These are phyloP conservation scores for Phlebiopsis flavidoalba DNA, from an alignment of 768 basidiomycete genomes.

Conservation along the genomic window DNA sequence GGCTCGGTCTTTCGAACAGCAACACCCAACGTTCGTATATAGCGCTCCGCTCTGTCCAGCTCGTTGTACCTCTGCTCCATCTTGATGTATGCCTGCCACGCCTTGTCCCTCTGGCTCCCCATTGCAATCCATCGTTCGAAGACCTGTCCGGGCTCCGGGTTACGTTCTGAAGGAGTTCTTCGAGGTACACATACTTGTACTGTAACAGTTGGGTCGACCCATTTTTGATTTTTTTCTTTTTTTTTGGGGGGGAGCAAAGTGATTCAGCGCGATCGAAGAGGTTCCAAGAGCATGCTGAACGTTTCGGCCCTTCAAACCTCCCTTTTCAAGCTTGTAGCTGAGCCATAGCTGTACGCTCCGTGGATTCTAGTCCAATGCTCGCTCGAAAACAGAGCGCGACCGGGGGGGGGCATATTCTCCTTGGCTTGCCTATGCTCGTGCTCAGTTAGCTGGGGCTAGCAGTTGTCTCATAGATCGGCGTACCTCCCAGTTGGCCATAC, in stretches of 20 bases:
- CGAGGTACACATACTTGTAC: slow-evolving; percentile 99
- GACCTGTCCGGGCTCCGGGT: slow-evolving; percentile 93
- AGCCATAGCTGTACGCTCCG: slow-evolving; percentile 90
- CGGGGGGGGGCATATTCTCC: slow-evolving; percentile 95
- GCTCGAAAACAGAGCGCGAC: slow-evolving; percentile 92
- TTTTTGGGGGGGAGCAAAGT: slow-evolving; percentile 96
- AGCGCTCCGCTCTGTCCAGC: slow-evolving; percentile 82
- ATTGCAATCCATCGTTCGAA: slow-evolving; percentile 99
- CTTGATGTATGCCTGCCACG: slow-evolving; percentile 99
- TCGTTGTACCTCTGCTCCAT: slow-evolving; percentile 93
- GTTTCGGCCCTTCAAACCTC: slow-evolving; percentile 96
- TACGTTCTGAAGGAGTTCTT: slow-evolving; percentile 94
- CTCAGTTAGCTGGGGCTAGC: not conserved
- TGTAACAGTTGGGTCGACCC: slow-evolving; percentile 96
- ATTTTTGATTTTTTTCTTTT: no score
- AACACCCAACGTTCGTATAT: slow-evolving; percentile 43
- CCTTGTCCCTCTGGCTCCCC: slow-evolving; percentile 98
- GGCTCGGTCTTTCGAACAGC: slow-evolving; percentile 65
- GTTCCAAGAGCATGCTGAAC: slow-evolving; percentile 96
- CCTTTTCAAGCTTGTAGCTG: slow-evolving; percentile 92
- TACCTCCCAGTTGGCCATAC: slow-evolving; percentile 85
- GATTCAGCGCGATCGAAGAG: slow-evolving; percentile 95
- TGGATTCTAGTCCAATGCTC: slow-evolving; percentile 92
- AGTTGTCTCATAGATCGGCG: slow-evolving; percentile 12
- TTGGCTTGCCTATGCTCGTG: slow-evolving; percentile 70